Base-by-base conservation (phyloP, 306 rosid genomes). In the Arachis stenosperma region DNA sequence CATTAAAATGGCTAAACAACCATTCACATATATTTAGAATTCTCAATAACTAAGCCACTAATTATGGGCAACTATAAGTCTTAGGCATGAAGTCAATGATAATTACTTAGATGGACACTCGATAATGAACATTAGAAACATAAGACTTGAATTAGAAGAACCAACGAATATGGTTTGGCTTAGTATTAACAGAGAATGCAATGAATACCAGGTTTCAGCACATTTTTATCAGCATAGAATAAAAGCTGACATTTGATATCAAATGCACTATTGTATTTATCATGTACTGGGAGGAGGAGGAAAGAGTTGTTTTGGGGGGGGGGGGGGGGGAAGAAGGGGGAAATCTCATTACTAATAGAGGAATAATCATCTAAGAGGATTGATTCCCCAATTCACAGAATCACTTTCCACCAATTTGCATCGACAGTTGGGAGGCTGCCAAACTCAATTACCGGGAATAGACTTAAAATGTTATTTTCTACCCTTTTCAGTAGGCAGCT, bases 161-260 rank as follows among this genome's bases (percentile, higher is more conserved):
- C 29, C 30, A 65, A 51, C 37, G 63, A 53, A 51, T 37, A 60
- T 52, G 42, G 51, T 42, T 46, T 69, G 37, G 56, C 65, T 80
- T 46, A 62, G 53, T 58, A 44, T 37, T 46, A 60, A 56, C 63
- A 81, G 67, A 65, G 61, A 61, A 70, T 42, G 64, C 6, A 43
- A 58, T 54, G 61, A 74, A 74, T 53, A 60, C 50, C 9, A 12
- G 73, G 7, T 51, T 52, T 67, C 41, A 43, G 29, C 14, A 42
- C 11, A 44, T 29, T n/a, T 51, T 51, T n/a, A n/a, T 51, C 17
- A 51, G 42, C 39, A 22, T 22, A 22, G 27, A 22, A 68, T 14
- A 68, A 68, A 68, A 10, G 42, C 33, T 52, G 12, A 48, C 59
- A 67, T 67, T 67, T 30, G 27, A 51, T n/a, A 58, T 65, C 67